Conservation (phyloP, 2,329 filamentous ascomycete genomes). For the Paraphoma chrysanthemicola region DNA sequence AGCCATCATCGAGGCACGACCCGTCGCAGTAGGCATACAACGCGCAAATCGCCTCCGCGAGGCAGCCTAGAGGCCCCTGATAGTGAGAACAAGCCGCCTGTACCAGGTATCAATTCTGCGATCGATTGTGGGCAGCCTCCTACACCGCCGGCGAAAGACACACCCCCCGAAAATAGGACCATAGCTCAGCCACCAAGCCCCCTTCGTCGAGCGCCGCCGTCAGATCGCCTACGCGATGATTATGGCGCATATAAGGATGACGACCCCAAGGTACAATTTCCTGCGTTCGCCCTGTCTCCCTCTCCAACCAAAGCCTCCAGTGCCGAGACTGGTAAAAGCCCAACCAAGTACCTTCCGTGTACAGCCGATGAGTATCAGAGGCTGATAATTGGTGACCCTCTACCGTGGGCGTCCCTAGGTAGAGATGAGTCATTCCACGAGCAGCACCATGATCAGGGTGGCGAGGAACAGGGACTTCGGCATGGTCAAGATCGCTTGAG, state of each 20-base stretch:
- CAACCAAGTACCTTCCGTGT: constrained; percentile 30
- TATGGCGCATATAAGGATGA: constrained; percentile 11
- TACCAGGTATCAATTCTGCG: constrained; percentile 2
- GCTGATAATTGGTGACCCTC: constrained; percentile 30
- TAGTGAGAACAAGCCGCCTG: constrained; percentile 5
- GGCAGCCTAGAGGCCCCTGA: constrained; percentile 9
- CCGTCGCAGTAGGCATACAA: constrained; percentile 4
- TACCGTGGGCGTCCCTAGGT: constrained; percentile 24
- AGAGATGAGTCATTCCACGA: constrained; percentile 5
- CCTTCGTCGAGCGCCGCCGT: constrained; percentile 22
- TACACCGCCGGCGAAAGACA: constrained; percentile 54
- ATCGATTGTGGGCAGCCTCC: constrained; percentile 37
- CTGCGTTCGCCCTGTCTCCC: constrained; percentile 21
- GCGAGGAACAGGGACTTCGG: too few relatives aligned
- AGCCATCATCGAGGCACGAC: constrained; percentile 5
- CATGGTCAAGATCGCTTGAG: background rate
- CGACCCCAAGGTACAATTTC: constrained; percentile 17
- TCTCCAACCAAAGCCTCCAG: constrained; percentile 14
- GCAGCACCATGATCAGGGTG: background rate
- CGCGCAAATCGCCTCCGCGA: constrained; percentile 15
- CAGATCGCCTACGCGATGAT: constrained; percentile 20
- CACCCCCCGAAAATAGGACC: constrained; percentile 40
- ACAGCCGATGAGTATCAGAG: constrained; percentile 36
- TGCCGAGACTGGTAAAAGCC: constrained; percentile 23
- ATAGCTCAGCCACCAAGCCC: constrained; percentile 16